Evolutionary conservation across 768 basidiomycete species (phyloP).

Genomic region (Daedaleopsis nitida): DNA sequence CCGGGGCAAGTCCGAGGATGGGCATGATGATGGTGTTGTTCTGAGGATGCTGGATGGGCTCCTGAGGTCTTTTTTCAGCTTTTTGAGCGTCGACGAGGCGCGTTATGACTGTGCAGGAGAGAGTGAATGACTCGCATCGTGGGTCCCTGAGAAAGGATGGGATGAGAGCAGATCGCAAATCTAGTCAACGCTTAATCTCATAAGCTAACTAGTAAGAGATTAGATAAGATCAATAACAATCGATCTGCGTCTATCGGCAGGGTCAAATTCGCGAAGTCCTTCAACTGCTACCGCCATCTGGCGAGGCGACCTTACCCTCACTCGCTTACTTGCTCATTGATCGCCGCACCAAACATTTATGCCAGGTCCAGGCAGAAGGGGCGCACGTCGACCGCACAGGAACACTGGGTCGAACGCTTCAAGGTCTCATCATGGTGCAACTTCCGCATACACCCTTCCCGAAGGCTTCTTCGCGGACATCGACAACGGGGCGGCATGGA

Average conservation of each 20-base stretch:
- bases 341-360: neutral
- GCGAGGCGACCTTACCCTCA: neutral
- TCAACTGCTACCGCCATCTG: neutral
- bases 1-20: conserved; percentile 60
- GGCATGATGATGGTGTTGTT: conserved; percentile 45
- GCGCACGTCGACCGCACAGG: conserved; percentile 3
- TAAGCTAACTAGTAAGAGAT: conserved; percentile 1
- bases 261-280: conserved; percentile 7
- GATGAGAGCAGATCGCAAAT: neutral
- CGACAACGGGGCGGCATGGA: conserved; percentile 52
- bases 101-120: conserved; percentile 1
- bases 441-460: conserved; percentile 12
- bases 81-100: neutral
- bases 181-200: neutral
- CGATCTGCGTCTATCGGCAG: neutral
- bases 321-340: neutral
- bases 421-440: neutral
- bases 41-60: neutral
- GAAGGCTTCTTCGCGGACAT: conserved; percentile 43
- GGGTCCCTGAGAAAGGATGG: neutral
- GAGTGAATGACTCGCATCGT: conserved; percentile 6
- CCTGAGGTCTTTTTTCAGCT: neutral
- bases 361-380: neutral
- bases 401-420: neutral
- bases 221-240: no score